A percentile compares a stretch with the other conserved stretches of the same genome.
Evolutionary conservation across 2,329 filamentous ascomycete species (phyloP).

Genomic region (Apiospora pterosperma): DNA sequence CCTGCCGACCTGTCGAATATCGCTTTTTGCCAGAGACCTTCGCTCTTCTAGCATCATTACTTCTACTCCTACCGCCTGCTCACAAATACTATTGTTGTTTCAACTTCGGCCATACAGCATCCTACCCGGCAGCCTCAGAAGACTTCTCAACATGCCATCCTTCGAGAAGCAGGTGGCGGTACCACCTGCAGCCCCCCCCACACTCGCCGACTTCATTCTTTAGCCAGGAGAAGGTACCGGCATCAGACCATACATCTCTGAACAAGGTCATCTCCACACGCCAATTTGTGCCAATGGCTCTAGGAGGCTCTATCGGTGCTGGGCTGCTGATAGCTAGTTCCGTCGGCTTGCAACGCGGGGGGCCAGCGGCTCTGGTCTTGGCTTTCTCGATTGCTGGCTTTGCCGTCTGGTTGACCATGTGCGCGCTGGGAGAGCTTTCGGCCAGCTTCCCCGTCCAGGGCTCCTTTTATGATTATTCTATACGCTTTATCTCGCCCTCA

Average conservation of each 20-base stretch:
- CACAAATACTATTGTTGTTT: background rate
- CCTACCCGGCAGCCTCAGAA: background rate
- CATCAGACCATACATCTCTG: background rate
- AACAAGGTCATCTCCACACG: slow-evolving; percentile 26
- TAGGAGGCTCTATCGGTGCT: slow-evolving; percentile 33
- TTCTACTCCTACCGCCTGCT: background rate
- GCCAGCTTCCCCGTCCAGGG: slow-evolving; percentile 31
- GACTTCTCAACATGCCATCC: background rate
- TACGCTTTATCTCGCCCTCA: slow-evolving; percentile 32
- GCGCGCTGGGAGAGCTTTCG: slow-evolving; percentile 19
- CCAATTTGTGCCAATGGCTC: slow-evolving; percentile 33
- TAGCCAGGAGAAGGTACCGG: background rate
- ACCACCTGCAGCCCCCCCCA: background rate
- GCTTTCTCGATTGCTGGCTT: slow-evolving; percentile 29
- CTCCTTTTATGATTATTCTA: slow-evolving; percentile 36
- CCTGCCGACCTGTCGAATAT: background rate
- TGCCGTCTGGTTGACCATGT: slow-evolving; percentile 29
- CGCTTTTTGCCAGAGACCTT: background rate
- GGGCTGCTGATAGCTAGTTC: slow-evolving; percentile 32
- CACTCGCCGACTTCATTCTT: background rate
- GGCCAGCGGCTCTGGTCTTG: slow-evolving; percentile 27
- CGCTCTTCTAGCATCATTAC: background rate
- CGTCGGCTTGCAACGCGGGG: slow-evolving; percentile 26
- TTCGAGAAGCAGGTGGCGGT: background rate
- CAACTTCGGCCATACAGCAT: background rate